Base-by-base conservation (phyloP, 345 rosid genomes). In the Iberis pinnata region DNA sequence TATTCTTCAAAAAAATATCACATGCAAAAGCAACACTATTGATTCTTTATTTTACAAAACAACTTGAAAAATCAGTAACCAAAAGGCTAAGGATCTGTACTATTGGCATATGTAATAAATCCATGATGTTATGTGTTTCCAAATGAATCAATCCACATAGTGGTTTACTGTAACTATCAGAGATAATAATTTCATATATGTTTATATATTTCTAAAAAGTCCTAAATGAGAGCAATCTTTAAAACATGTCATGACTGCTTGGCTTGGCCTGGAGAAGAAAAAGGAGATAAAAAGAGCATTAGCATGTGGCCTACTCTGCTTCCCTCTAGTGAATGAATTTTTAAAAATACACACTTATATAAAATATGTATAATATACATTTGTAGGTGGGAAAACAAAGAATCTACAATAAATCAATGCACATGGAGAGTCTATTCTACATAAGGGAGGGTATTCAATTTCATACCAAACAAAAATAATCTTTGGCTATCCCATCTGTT, bases 381-480 rank as follows among this genome's bases (percentile, higher is more conserved):
- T 35, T 43, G 26, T 17, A 51, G 66, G 65, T 60, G 38, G 13
- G 65, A 60, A 60, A 67, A 53, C 61, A 67, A 53, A 60, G 45
- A 67, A 67, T 60, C 68, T 68, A 54, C 63, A 49, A 56, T 68
- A 61, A 61, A 68, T 68, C 58, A 49, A 67, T 61, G 68, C 72
- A 68, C 73, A 68, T 29, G 33, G 33, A 29, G 33, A 29, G 33
- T 29, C 10, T 29, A 29, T 29, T 29, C 33, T 29, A 29, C 8
- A 29, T 29, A 29, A 29, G 33, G 33, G 33, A 29, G 67, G n/a
- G 62, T 55, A 56, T 61, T 54, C 67, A 61, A 61, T 55, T 61
- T 68, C 59, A 36, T 49, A 68, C 68, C 68, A 49, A 68, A 61
- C 67, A 68, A 68, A 46, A 16, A 49, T 48, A 56, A 62, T 68